These are phyloP conservation scores for Tolypocladium paradoxum DNA, from an alignment of 2,329 filamentous ascomycete species.

Conservation along the genomic window DNA sequence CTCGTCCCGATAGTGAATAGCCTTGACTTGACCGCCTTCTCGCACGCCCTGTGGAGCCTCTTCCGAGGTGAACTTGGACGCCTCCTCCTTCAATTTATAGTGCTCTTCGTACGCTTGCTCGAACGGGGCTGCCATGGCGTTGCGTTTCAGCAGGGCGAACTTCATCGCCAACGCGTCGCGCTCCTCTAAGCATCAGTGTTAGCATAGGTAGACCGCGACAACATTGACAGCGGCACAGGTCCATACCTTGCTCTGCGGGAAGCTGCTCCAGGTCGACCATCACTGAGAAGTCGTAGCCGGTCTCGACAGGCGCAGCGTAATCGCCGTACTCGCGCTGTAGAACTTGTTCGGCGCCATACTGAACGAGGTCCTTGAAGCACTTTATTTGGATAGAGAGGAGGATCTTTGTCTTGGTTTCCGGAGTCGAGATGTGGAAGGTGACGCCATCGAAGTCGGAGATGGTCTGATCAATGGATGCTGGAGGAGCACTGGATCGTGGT, in stretches of 20 bases:
- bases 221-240: not conserved
- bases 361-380: conserved; percentile 85
- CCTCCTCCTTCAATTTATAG: conserved; percentile 74
- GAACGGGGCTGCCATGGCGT: conserved; percentile 97
- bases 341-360: conserved; percentile 86
- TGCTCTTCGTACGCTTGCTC: conserved; percentile 95
- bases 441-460: conserved; percentile 99
- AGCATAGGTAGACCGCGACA: not conserved
- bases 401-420: conserved; percentile 87
- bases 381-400: conserved; percentile 89
- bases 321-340: conserved; percentile 89
- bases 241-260: conserved; percentile 62
- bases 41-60: conserved; percentile 81
- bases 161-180: conserved; percentile 78
- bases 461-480: conserved; percentile 89
- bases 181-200: conserved; percentile 44
- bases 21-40: conserved; percentile 87
- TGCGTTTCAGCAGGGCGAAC: conserved; percentile 88
- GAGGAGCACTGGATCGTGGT: conserved; percentile 56
- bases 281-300: conserved; percentile 93
- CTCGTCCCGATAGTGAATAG: conserved; percentile 97
- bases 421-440: conserved; percentile 96
- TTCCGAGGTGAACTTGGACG: conserved; percentile 86
- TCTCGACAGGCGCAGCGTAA: conserved; percentile 79
- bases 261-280: conserved; percentile 80